Evolutionary conservation across 805 yeast species (phyloP), one percentile per base, ranked within the genome.

Genomic region (Isabelozyma rhagii): DNA sequence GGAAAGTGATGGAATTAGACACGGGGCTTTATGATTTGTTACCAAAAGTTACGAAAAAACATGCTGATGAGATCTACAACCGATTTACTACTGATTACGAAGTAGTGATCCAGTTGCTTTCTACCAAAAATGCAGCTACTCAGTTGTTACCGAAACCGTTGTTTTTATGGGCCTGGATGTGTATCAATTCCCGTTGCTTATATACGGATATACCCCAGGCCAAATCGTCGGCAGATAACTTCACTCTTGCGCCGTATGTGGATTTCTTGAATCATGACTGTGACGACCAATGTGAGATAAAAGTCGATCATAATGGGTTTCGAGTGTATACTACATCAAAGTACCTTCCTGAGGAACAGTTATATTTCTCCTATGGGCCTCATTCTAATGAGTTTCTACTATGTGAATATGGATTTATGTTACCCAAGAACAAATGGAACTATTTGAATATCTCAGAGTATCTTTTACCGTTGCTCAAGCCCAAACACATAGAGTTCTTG

Each of bases 191-290:
- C 1, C 84, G 99, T 68, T 93, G 98, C 64, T 72, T 93, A 5
- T 92, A 90, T 63, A 84, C 85, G 84, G 77, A 79, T 3, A 67
- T 89, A 1, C 84, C 87, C 1, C 74, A 78, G 44, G 76, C 78
- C 36, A 76, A 78, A 49, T 68, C 72, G 14, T 61, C 62, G 2
- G 79, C 71, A 25, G 89, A 86, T 55, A 86, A 88, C 63, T 84
- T 93, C 71, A 89, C 98, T 1, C 71, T 93, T 81, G 97, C 93
- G 0, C 99, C 99, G 0, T 85, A 74, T 54, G 91, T 92, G 21
- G 99, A 93, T 69, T 87, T 89, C 63, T 70, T 93, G 46, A 94
- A 93, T 67, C 98, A 93, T 66, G 73, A 69, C 28, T 57, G 71
- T 39, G 75, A 77, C 5, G 79, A 75, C 41, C 84, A 81, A 53